Conservation (phyloP, 2,329 filamentous ascomycete species). For the Bipolaris gigantea region DNA sequence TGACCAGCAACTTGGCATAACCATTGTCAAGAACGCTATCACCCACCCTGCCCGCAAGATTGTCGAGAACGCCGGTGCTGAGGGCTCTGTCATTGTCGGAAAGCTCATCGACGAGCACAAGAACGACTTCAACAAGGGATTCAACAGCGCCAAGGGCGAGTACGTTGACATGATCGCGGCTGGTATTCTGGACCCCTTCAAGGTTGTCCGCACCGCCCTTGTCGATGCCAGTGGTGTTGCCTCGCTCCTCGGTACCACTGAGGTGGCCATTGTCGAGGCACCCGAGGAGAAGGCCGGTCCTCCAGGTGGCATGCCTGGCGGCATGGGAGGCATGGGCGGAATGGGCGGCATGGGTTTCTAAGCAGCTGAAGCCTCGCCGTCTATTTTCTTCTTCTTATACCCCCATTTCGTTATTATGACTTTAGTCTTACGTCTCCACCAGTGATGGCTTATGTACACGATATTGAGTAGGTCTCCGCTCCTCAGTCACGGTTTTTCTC, state of each 20-base stretch:
- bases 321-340: conserved; percentile 53
- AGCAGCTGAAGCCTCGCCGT: conserved; percentile 29
- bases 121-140: conserved; percentile 95
- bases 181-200: conserved; percentile 98
- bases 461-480: conserved; percentile 44
- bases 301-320: conserved; percentile 61
- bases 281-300: conserved; percentile 77
- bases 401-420: conserved; percentile 38
- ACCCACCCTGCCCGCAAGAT: conserved; percentile 92
- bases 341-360: conserved; percentile 66
- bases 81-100: conserved; percentile 94
- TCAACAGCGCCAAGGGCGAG: conserved; percentile 93
- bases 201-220: conserved; percentile 96
- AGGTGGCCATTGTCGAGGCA: conserved; percentile 96
- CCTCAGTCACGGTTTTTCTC: conserved; percentile 43
- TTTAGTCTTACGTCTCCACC: conserved; percentile 37
- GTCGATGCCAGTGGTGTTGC: conserved; percentile 95
- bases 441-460: conserved; percentile 40
- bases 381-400: conserved; percentile 35
- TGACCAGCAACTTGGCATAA: conserved; percentile 97
- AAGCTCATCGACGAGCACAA: conserved; percentile 96
- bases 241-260: conserved; percentile 93
- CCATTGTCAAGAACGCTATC: conserved; percentile 97
- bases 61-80: conserved; percentile 94
- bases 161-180: conserved; percentile 98